A percentile compares a stretch with the other conserved stretches of the same genome.
Conservation (phyloP, 106 monocot genomes). For the Acanthochlamys bracteata region DNA sequence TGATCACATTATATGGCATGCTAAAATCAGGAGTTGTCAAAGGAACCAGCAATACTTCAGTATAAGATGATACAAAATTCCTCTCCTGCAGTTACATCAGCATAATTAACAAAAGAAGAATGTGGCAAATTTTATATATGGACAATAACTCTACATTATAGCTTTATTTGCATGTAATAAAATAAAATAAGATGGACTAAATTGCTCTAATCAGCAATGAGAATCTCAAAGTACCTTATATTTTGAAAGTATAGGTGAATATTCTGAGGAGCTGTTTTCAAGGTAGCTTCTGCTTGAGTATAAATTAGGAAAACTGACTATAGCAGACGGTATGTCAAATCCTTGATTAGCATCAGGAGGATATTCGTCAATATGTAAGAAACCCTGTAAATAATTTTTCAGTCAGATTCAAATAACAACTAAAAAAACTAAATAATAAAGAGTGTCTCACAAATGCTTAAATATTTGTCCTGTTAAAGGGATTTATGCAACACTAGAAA, state of each 20-base stretch:
- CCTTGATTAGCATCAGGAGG: slow-evolving; percentile 99
- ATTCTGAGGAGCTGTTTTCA: slow-evolving; percentile 13
- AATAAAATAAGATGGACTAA: too few relatives aligned
- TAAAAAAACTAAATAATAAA: too few relatives aligned
- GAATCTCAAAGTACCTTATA: slow-evolving; percentile 37
- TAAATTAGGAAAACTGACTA: slow-evolving; percentile 71
- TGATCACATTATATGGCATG: slow-evolving; percentile 99
- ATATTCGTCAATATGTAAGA: slow-evolving; percentile 95
- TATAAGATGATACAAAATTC: slow-evolving; percentile 49
- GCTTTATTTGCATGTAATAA: too few relatives aligned
- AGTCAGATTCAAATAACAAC: too few relatives aligned
- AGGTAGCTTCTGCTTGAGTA: slow-evolving; percentile 42
- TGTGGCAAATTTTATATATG: too few relatives aligned
- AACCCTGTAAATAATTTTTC: slow-evolving; percentile 42
- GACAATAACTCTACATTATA: too few relatives aligned
- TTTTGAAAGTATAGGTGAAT: slow-evolving; percentile 43
- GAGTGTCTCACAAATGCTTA: too few relatives aligned
- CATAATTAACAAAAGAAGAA: not conserved
- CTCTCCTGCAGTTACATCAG: slow-evolving; percentile 40
- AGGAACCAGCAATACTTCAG: slow-evolving; percentile 93
- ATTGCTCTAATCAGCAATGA: too few relatives aligned
- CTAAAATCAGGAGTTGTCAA: slow-evolving; percentile 98
- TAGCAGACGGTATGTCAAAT: slow-evolving; percentile 93
- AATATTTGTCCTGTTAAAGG: too few relatives aligned
- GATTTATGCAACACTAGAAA: too few relatives aligned